Base-by-base conservation (phyloP, 73 alveolate species). In the Paraurostyla sp. region DNA sequence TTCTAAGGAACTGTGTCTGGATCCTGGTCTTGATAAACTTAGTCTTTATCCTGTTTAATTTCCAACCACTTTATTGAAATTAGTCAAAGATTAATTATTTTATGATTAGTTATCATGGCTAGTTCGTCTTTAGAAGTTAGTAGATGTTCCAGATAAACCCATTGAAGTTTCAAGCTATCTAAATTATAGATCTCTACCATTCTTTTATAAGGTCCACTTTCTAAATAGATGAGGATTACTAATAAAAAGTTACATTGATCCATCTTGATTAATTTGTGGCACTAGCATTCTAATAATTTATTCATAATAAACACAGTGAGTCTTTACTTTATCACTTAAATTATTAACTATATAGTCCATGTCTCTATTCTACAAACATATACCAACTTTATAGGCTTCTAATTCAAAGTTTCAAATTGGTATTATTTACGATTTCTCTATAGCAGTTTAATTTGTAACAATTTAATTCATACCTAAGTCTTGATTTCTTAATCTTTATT, bases 351-450 rank as follows among this genome's bases (percentile, higher is more conserved):
- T 11, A 25, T 32, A 48, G 48, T 73, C 71, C 86, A 73, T 73
- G 33, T 73, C 86, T 30, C 51, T 73, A 20, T 48, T 32, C 22
- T 49, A 38, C 6, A 73, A 36, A 20, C 51, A 9, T 45, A 73
- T 73, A n/a, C 86, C 65, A 33, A 73, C 71, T 46, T 73, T 73
- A 36, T 43, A 73, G 22, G 71, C 71, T 36, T 73, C 86, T 45
- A 49, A 43, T 48, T 73, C 86, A 25, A 73, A 48, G 3, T 52
- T 25, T 27, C 71, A 43, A 48, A 73, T 49, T 9, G 86, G 86
- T 27, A 73, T 0, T 18, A 50, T 48, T 13, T 18, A 27, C 0
- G 86, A 15, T 48, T 43, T 73, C 36, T 48, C 86, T 73, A 73
- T 45, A 45, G n/a, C n/a, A n/a, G 15, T 20, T 73, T 41, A 36